phyloP scores from a whole-genome alignment of 2,329 filamentous ascomycete species.

The Botrytis elliptica region DNA sequence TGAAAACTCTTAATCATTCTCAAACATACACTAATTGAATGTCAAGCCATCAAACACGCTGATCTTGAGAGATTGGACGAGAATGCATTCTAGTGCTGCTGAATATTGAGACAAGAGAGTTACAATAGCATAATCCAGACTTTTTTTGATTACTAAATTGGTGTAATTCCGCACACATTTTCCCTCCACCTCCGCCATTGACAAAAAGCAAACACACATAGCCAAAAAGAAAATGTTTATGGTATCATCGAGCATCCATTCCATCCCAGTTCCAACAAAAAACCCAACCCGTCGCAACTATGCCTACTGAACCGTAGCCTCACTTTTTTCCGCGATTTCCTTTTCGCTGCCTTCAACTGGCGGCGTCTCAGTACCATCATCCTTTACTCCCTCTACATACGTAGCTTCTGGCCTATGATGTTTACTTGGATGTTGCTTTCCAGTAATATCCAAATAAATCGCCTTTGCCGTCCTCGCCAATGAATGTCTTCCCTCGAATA shows the following conservation, averaged over 20 bases:
- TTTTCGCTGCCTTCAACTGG: constrained; percentile 29
- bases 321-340: constrained; percentile 21
- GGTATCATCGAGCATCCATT: constrained; percentile 1
- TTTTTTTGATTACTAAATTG: no score
- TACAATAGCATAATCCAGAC: not conserved
- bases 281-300: not conserved
- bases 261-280: not conserved
- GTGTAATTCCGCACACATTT: not conserved
- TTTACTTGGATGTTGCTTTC: constrained; percentile 38
- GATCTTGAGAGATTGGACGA: not conserved
- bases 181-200: no score
- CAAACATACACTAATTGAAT: no score
- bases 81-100: not conserved
- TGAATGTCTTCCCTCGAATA: constrained; percentile 74
- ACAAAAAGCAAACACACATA: not conserved
- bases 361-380: constrained; percentile 29
- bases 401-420: constrained; percentile 33
- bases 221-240: not conserved
- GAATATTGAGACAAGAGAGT: not conserved
- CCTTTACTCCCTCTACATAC: constrained; percentile 34
- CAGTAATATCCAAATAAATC: constrained; percentile 60
- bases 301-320: constrained; percentile 3
- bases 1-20: no score
- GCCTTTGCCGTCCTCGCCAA: constrained; percentile 59
- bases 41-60: not conserved